Percentiles rank a stretch among this genome's conserved stretches.
phyloP scores from a whole-genome alignment of 495 filamentous ascomycete genomes.

The Penicillium simplicissimum region DNA sequence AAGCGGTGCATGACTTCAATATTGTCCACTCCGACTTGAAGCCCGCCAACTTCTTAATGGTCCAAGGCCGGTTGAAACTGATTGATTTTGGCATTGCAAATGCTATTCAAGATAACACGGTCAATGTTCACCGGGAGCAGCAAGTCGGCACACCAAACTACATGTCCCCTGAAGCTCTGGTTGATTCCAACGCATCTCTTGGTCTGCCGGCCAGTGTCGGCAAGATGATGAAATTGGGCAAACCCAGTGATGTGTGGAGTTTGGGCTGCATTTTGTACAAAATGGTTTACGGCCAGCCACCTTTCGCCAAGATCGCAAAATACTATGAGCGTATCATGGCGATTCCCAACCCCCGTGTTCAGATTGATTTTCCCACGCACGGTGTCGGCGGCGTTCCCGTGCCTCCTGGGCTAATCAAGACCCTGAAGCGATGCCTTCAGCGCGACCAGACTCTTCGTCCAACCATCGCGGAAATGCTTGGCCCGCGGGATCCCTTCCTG shows the following conservation, averaged over 20 bases:
- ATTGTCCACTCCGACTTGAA: slow-evolving; percentile 97
- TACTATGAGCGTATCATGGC: slow-evolving; percentile 73
- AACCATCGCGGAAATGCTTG: slow-evolving; percentile 73
- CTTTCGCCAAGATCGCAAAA: slow-evolving; percentile 88
- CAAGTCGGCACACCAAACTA: slow-evolving; percentile 97
- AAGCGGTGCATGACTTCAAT: slow-evolving; percentile 81
- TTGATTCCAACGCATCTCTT: slow-evolving; percentile 76
- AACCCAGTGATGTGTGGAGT: slow-evolving; percentile 94
- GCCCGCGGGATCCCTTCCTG: slow-evolving; percentile 73
- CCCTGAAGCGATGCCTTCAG: slow-evolving; percentile 75
- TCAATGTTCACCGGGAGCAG: slow-evolving; percentile 94
- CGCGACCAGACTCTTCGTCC: slow-evolving; percentile 77
- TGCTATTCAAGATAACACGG: slow-evolving; percentile 92
- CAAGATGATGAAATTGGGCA: slow-evolving; percentile 92
- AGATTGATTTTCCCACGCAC: slow-evolving; percentile 75
- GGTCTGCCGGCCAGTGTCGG: slow-evolving; percentile 58
- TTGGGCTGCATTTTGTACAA: slow-evolving; percentile 96
- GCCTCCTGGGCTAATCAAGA: slow-evolving; percentile 67
- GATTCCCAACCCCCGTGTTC: slow-evolving; percentile 84
- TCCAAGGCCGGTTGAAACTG: slow-evolving; percentile 78
- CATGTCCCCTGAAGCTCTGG: slow-evolving; percentile 93
- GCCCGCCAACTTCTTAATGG: slow-evolving; percentile 90
- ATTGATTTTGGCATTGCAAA: slow-evolving; percentile 98
- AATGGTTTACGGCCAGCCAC: slow-evolving; percentile 91
- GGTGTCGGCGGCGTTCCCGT: slow-evolving; percentile 75